A percentile compares a stretch with the other conserved stretches of the same genome.
phyloP scores from a whole-genome alignment of 73 alveolate genomes.

The Tetrahymena malaccensis region DNA sequence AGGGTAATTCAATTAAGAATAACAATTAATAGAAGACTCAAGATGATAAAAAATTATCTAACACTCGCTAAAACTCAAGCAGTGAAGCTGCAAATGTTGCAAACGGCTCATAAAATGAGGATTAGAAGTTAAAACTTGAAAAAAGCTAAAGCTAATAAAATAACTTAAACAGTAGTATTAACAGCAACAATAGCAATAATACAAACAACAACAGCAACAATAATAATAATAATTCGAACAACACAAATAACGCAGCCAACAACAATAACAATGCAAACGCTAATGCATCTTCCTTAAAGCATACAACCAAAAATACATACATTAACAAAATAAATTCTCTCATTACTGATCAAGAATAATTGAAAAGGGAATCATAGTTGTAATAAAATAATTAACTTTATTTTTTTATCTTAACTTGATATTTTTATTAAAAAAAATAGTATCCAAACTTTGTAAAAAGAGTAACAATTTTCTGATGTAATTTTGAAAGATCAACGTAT shows the following conservation, averaged over 20 bases:
- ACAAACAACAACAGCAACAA: background rate
- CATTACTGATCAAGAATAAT: slow-evolving; percentile 6
- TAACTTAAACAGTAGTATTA: background rate
- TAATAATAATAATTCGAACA: background rate
- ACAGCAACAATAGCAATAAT: background rate
- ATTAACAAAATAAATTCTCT: slow-evolving; percentile 20
- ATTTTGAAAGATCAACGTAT: slow-evolving; percentile 10
- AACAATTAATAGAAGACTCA: background rate
- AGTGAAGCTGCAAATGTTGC: background rate
- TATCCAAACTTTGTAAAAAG: background rate
- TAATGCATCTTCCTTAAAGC: background rate
- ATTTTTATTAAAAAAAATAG: background rate
- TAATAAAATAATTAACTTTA: background rate
- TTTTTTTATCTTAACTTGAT: background rate
- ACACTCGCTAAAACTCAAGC: background rate
- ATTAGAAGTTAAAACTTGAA: background rate
- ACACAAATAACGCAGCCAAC: background rate
- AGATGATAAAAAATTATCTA: background rate
- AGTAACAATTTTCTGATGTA: background rate
- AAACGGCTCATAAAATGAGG: background rate
- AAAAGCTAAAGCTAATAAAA: background rate
- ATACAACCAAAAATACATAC: slow-evolving; percentile 27
- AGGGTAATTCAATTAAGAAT: background rate
- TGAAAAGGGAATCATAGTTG: background rate
- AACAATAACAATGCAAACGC: background rate